Conservation (phyloP, 805 yeast genomes). For the Lipomyces spencermartinsiae region DNA sequence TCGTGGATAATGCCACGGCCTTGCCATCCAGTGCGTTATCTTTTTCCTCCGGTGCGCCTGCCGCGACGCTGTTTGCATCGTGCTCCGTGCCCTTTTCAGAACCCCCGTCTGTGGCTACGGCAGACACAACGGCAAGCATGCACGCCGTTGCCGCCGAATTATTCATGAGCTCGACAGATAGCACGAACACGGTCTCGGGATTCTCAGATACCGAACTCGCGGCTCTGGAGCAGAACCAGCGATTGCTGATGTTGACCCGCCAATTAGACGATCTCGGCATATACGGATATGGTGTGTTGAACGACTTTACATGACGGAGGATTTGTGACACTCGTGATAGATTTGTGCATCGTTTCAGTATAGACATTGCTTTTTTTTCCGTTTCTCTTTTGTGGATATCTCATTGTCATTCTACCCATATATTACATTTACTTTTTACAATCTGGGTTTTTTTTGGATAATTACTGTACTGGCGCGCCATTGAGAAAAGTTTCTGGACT, state of each 20-base stretch:
- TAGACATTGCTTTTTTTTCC: background rate
- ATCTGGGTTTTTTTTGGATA: too few species aligned
- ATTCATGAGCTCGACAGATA: background rate
- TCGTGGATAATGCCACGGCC: too few species aligned
- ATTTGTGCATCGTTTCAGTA: background rate
- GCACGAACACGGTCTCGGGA: background rate
- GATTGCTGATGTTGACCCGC: constrained; percentile 23
- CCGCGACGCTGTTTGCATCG: background rate
- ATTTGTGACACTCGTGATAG: background rate
- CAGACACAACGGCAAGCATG: background rate
- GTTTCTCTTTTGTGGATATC: too few species aligned
- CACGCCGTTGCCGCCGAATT: background rate
- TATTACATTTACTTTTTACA: too few species aligned
- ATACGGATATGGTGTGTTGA: constrained; percentile 24
- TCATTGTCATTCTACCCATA: too few species aligned
- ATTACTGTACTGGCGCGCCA: too few species aligned
- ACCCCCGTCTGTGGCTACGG: background rate
- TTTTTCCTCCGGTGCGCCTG: background rate
- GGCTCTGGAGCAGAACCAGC: constrained; percentile 22
- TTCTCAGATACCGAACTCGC: constrained; percentile 18
- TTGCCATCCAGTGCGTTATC: background rate
- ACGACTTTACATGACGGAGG: background rate
- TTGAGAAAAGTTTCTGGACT: too few species aligned
- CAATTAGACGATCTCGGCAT: constrained; percentile 30
- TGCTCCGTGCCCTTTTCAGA: background rate